A percentile compares a stretch with the other conserved stretches of the same genome.
Evolutionary conservation across 2,329 filamentous ascomycete genomes (phyloP).

Genomic region (Kalaharituber pfeilii): DNA sequence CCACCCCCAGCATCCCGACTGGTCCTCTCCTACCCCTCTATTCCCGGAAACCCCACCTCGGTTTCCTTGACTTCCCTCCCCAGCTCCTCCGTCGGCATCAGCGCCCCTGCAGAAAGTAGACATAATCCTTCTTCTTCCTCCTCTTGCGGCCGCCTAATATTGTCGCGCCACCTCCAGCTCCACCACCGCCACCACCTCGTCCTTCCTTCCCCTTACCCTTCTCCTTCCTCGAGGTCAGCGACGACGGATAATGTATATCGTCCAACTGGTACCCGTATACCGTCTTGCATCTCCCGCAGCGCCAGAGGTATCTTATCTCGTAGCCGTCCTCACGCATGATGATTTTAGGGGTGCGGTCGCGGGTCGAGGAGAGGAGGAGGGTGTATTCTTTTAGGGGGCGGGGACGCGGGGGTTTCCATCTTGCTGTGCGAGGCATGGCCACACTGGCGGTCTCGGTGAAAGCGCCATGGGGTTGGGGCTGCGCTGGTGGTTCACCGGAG

Average conservation of each 20-base stretch:
- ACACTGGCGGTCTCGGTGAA: background rate
- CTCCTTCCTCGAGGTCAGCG: constrained; percentile 5
- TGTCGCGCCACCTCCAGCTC: constrained; percentile 15
- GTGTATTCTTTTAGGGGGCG: constrained; percentile 27
- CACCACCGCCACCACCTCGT: constrained; percentile 14
- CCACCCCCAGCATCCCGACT: background rate
- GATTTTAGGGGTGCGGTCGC: constrained; percentile 34
- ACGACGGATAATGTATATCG: constrained; percentile 31
- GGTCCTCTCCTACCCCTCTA: constrained; percentile 6
- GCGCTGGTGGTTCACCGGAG: constrained; percentile 2
- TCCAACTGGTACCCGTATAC: constrained; percentile 47
- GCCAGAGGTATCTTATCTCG: constrained; percentile 43
- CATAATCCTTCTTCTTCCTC: constrained; percentile 24
- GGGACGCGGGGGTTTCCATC: background rate
- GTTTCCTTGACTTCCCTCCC: constrained; percentile 15
- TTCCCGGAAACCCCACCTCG: constrained; percentile 6
- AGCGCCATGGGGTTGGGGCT: background rate
- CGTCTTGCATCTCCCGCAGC: constrained; percentile 44
- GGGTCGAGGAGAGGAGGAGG: constrained; percentile 34
- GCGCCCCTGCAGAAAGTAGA: constrained; percentile 44
- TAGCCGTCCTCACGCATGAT: constrained; percentile 45
- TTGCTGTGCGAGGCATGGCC: background rate
- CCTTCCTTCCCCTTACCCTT: constrained; percentile 12
- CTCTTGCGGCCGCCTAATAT: constrained; percentile 22
- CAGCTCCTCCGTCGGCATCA: constrained; percentile 43